These are phyloP conservation scores for Fusarium albidum DNA, from an alignment of 2,329 filamentous ascomycete species.

Conservation along the genomic window DNA sequence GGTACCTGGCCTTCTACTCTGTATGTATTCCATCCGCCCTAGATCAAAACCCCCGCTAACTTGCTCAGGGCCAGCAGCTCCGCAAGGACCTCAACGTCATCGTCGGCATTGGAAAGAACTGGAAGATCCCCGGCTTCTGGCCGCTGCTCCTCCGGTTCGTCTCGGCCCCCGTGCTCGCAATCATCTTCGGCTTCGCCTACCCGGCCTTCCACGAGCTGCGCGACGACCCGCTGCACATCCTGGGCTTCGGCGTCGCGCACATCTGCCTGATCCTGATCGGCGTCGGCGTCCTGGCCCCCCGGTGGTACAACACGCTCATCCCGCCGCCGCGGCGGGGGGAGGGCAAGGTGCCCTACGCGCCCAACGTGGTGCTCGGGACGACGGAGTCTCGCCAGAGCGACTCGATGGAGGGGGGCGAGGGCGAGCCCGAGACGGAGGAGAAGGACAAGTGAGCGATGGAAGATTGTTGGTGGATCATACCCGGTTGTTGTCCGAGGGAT, in stretches of 20 bases:
- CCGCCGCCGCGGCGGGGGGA: constrained; percentile 55
- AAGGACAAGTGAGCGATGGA: constrained; percentile 9
- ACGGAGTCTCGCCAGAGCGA: constrained; percentile 25
- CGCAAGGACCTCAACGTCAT: constrained; percentile 62
- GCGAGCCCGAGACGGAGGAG: constrained; percentile 14
- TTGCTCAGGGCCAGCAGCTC: constrained; percentile 61
- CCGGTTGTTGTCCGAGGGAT: not conserved
- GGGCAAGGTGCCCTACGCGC: constrained; percentile 46
- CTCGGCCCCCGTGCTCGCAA: constrained; percentile 57
- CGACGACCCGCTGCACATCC: constrained; percentile 59
- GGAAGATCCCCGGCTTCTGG: constrained; percentile 62
- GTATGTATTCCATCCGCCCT: constrained; percentile 47
- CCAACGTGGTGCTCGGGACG: constrained; percentile 32
- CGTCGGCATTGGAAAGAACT: constrained; percentile 62
- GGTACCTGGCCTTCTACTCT: constrained; percentile 66
- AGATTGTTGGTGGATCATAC: not conserved
- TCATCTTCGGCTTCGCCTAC: constrained; percentile 62
- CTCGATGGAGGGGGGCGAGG: constrained; percentile 25
- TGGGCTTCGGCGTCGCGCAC: constrained; percentile 58
- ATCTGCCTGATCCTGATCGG: constrained; percentile 56
- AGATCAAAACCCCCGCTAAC: constrained; percentile 6
- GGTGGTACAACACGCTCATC: constrained; percentile 63
- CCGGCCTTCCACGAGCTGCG: constrained; percentile 56
- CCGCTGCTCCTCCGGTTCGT: constrained; percentile 59
- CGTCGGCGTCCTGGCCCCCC: constrained; percentile 58